These are phyloP conservation scores for Starmerella asiatica DNA, from an alignment of 805 yeast genomes.

Conservation along the genomic window DNA sequence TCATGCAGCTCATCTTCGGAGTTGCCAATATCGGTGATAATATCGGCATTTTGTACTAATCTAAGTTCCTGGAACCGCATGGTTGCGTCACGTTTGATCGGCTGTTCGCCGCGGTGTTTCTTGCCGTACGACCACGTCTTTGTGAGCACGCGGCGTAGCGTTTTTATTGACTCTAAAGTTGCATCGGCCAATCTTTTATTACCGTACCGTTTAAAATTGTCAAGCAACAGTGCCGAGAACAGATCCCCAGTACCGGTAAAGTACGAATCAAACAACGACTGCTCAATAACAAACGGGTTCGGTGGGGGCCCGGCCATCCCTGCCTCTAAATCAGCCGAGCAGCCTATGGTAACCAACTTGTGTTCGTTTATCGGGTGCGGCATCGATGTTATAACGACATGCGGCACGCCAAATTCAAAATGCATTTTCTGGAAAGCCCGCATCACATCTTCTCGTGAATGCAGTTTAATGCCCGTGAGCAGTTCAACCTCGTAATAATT, in stretches of 20 bases:
- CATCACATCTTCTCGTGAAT: constrained; percentile 29
- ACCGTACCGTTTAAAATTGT: constrained; percentile 32
- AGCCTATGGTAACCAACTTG: constrained; percentile 35
- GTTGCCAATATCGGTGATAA: constrained; percentile 4
- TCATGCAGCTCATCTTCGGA: background rate
- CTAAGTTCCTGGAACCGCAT: constrained; percentile 66
- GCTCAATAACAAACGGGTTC: constrained; percentile 32
- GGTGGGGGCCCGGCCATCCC: background rate
- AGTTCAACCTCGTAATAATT: constrained; percentile 81
- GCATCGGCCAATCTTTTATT: constrained; percentile 25
- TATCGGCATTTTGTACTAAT: constrained; percentile 45
- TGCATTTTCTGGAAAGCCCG: constrained; percentile 41
- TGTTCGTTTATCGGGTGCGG: constrained; percentile 21
- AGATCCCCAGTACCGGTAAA: constrained; percentile 94
- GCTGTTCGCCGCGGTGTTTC: constrained; percentile 31
- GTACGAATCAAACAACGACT: constrained; percentile 58
- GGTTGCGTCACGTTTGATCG: constrained; percentile 23
- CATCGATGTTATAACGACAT: constrained; percentile 58
- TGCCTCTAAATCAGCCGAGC: constrained; percentile 21
- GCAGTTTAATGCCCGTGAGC: constrained; percentile 41
- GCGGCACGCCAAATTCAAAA: constrained; percentile 34
- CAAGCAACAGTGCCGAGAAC: constrained; percentile 66
- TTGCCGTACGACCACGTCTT: constrained; percentile 19
- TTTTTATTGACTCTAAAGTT: constrained; percentile 30
- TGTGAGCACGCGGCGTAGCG: constrained; percentile 36